Conservation (phyloP, 441 rosid genomes). For the Jatropha podagrica region DNA sequence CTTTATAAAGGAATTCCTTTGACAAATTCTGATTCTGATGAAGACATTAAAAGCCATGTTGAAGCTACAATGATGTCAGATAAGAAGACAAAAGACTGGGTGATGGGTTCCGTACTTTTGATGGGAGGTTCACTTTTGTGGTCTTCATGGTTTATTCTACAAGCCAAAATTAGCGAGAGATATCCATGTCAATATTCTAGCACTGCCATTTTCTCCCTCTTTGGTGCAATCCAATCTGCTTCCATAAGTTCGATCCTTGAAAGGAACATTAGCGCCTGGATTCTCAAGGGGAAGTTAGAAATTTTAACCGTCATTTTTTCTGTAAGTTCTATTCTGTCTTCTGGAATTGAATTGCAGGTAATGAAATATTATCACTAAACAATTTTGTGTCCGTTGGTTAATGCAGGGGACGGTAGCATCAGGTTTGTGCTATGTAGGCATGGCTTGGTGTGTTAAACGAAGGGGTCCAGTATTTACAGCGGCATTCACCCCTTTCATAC, state of each 20-base stretch:
- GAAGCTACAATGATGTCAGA: conserved; percentile 7
- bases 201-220: conserved; percentile 55
- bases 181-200: conserved; percentile 61
- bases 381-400: not conserved
- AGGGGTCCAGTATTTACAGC: conserved; percentile 70
- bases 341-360: too few species aligned
- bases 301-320: conserved; percentile 44
- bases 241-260: conserved; percentile 29
- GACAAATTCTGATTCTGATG: conserved; percentile 22
- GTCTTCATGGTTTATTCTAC: conserved; percentile 68
- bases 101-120: conserved; percentile 47
- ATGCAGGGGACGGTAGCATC: conserved; percentile 61
- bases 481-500: conserved; percentile 61
- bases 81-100: conserved; percentile 40
- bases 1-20: conserved; percentile 55
- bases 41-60: conserved; percentile 2
- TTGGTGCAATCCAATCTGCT: conserved; percentile 64
- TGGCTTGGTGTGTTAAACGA: conserved; percentile 75
- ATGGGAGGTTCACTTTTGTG: conserved; percentile 42
- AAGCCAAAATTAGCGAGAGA: conserved; percentile 43
- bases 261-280: conserved; percentile 45
- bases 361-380: not conserved
- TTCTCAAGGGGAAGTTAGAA: conserved; percentile 47
- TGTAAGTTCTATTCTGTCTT: conserved; percentile 30
- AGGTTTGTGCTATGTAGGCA: conserved; percentile 56